phyloP scores from a whole-genome alignment of 1,139 yeast genomes.

The Tardiomyces depauwii region DNA sequence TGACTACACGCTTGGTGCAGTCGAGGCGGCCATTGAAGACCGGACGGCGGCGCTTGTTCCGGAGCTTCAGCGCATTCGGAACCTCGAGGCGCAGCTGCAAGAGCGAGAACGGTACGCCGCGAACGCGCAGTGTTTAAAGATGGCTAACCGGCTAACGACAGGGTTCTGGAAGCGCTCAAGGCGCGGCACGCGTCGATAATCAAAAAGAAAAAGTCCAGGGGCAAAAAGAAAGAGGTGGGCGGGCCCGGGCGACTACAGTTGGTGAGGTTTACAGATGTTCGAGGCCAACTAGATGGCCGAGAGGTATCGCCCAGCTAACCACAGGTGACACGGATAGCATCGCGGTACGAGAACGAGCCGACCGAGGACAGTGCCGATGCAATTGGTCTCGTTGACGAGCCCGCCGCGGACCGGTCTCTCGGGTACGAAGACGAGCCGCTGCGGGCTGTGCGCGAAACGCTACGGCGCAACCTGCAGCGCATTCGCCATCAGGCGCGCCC shows the following conservation, averaged over 20 bases:
- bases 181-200: background rate
- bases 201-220: background rate
- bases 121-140: too few relatives aligned
- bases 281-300: too few relatives aligned
- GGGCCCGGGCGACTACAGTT: background rate
- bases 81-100: background rate
- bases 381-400: background rate
- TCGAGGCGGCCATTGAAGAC: background rate
- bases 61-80: background rate
- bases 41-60: background rate
- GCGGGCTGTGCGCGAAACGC: background rate
- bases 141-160: background rate
- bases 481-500: background rate
- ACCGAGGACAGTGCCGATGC: background rate
- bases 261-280: too few relatives aligned
- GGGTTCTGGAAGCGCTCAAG: background rate
- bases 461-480: background rate
- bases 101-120: background rate
- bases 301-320: too few relatives aligned
- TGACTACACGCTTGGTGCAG: background rate
- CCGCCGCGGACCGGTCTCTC: background rate
- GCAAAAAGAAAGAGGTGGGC: background rate
- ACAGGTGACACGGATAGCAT: background rate
- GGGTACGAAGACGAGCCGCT: background rate
- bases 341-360: background rate